These are phyloP conservation scores for Hippophae tibetana DNA, from an alignment of 306 rosid genomes.

Conservation along the genomic window DNA sequence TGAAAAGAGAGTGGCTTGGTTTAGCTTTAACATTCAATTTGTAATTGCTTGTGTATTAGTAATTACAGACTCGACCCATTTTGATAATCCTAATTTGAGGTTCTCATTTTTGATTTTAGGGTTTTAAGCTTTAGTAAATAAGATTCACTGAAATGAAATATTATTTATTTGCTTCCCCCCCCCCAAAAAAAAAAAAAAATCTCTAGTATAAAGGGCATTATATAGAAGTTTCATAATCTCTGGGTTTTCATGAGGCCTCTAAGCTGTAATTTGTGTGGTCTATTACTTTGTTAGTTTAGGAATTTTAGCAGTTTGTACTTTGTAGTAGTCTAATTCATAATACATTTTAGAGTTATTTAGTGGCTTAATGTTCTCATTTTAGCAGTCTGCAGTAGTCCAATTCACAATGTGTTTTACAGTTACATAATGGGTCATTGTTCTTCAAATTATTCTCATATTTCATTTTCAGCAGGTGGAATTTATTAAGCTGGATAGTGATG, in stretches of 20 bases:
- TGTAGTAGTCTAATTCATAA: too few species aligned
- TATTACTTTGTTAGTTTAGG: too few species aligned
- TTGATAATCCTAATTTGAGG: neutral
- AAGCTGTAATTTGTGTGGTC: too few species aligned
- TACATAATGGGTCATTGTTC: neutral
- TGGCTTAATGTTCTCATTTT: neutral
- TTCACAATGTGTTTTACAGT: neutral
- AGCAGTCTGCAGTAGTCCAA: neutral
- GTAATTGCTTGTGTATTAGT: neutral
- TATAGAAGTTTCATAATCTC: too few species aligned
- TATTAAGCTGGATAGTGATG: conserved; percentile 16
- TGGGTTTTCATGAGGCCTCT: too few species aligned
- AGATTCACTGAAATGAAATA: too few species aligned
- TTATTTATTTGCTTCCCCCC: too few species aligned
- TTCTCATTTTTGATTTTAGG: neutral
- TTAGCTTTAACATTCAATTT: conserved; percentile 6
- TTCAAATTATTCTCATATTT: conserved; percentile 3
- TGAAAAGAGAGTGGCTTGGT: conserved; percentile 8
- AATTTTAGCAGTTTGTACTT: too few species aligned
- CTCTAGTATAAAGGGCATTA: too few species aligned
- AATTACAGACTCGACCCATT: neutral
- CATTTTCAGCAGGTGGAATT: conserved; percentile 40
- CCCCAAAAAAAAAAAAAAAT: too few species aligned
- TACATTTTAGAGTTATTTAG: neutral
- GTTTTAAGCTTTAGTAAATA: too few species aligned